These are phyloP conservation scores for Mediolabrus comicus DNA, from an alignment of 108 stramenopile species.

Conservation along the genomic window DNA sequence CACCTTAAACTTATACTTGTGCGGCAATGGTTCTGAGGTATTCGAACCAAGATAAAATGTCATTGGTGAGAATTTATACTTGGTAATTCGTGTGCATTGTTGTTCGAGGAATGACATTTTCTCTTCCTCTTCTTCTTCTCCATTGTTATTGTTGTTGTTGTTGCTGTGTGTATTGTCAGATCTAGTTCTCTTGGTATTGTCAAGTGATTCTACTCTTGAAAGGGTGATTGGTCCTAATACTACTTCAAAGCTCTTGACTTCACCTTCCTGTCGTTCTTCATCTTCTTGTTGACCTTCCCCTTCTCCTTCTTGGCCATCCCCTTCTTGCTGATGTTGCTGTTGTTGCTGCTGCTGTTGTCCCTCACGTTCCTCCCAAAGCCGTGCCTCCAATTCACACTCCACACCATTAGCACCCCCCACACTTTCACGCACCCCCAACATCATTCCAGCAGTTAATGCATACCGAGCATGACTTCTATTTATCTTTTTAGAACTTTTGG, in stretches of 20 bases:
- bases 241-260: background rate
- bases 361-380: slow-evolving; percentile 34
- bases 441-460: slow-evolving; percentile 84
- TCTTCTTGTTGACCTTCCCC: background rate
- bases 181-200: too few species aligned
- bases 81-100: slow-evolving; percentile 42
- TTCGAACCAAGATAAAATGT: slow-evolving; percentile 41
- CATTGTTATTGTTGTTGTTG: background rate
- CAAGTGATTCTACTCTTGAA: background rate
- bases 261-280: background rate
- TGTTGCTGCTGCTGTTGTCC: slow-evolving; percentile 10
- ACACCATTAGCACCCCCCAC: slow-evolving; percentile 48
- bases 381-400: slow-evolving; percentile 42
- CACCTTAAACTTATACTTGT: slow-evolving; percentile 90
- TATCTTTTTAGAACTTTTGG: slow-evolving; percentile 48
- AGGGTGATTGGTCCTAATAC: background rate
- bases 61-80: slow-evolving; percentile 46
- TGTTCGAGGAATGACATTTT: slow-evolving; percentile 19
- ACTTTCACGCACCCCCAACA: slow-evolving; percentile 76
- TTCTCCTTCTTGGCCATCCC: background rate
- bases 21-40: slow-evolving; percentile 31
- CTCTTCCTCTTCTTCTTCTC: too few species aligned
- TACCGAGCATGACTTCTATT: slow-evolving; percentile 73
- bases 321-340: background rate
- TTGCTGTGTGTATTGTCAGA: background rate